These are phyloP conservation scores for Yarrowia sp. DNA, from an alignment of 805 yeast genomes.

Conservation along the genomic window DNA sequence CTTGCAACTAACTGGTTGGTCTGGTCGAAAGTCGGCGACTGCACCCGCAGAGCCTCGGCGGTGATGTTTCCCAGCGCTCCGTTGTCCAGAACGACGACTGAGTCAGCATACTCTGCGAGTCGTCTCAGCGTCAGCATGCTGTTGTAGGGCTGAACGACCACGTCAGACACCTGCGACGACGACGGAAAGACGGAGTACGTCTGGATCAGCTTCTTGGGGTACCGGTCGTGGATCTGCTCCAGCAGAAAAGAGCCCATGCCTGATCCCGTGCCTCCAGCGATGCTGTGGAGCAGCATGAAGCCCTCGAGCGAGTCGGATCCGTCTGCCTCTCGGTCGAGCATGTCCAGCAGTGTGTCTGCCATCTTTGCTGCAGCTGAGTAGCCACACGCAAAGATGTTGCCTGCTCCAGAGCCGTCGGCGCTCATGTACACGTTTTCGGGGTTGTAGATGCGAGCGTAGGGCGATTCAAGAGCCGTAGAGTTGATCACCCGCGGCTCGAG, in stretches of 20 bases:
- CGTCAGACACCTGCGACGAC: conserved; percentile 79
- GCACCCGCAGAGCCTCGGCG: conserved; percentile 53
- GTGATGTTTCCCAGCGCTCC: conserved; percentile 77
- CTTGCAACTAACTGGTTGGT: conserved; percentile 84
- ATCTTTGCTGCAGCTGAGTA: conserved; percentile 68
- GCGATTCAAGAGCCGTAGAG: conserved; percentile 50
- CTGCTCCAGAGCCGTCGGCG: conserved; percentile 88
- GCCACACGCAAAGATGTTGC: conserved; percentile 94
- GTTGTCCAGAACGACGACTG: conserved; percentile 87
- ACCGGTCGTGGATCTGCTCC: conserved; percentile 76
- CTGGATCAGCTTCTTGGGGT: conserved; percentile 74
- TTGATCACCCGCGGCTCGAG: conserved; percentile 81
- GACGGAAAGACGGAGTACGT: conserved; percentile 87
- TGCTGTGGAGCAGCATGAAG: conserved; percentile 87
- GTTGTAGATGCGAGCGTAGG: conserved; percentile 65
- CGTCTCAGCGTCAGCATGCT: conserved; percentile 78
- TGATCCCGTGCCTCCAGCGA: conserved; percentile 98
- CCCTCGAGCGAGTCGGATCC: conserved; percentile 86
- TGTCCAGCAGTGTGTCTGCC: conserved; percentile 71
- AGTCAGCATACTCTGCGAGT: conserved; percentile 80
- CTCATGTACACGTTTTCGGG: conserved; percentile 78
- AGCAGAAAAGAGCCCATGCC: conserved; percentile 85
- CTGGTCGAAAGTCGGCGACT: conserved; percentile 67
- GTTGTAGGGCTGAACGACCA: conserved; percentile 97
- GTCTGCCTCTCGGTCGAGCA: conserved; percentile 87